Evolutionary conservation across 179 eudicot genomes (phyloP).

Genomic region (Spinacia oleracea): DNA sequence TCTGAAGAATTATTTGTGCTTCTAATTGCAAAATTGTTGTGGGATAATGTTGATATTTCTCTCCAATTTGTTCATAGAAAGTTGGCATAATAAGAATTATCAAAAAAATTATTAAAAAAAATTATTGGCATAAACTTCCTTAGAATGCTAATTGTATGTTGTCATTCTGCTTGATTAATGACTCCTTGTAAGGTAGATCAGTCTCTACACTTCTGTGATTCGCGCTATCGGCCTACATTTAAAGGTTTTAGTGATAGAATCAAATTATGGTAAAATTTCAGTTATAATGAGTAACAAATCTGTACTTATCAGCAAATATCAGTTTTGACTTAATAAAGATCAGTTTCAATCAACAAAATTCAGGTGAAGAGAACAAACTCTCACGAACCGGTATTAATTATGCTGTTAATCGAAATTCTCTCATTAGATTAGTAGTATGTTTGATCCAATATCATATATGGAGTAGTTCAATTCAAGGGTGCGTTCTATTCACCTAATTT

Average conservation of each 20-base stretch:
- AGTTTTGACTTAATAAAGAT: not conserved
- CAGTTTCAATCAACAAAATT: not conserved
- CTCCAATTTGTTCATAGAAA: not conserved
- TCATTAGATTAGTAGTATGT: not conserved
- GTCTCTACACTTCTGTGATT: not conserved
- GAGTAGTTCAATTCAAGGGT: no score
- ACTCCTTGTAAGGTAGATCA: not conserved
- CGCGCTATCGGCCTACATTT: not conserved
- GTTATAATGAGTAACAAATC: not conserved
- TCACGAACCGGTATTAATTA: not conserved
- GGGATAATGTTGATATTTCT: not conserved
- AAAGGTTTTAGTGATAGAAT: not conserved
- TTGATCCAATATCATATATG: not conserved
- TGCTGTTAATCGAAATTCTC: not conserved
- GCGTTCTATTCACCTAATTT: no score
- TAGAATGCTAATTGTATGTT: conserved; percentile 2
- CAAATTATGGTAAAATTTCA: not conserved
- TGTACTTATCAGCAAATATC: not conserved
- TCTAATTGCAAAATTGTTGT: not conserved
- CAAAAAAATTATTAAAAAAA: no score
- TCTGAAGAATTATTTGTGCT: not conserved
- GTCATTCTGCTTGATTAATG: not conserved
- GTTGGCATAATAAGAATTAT: not conserved
- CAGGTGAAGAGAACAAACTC: not conserved
- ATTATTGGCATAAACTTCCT: no score